Evolutionary conservation across 129 eudicot genomes (phyloP).

Genomic region (Chrysanthemum makinoi): DNA sequence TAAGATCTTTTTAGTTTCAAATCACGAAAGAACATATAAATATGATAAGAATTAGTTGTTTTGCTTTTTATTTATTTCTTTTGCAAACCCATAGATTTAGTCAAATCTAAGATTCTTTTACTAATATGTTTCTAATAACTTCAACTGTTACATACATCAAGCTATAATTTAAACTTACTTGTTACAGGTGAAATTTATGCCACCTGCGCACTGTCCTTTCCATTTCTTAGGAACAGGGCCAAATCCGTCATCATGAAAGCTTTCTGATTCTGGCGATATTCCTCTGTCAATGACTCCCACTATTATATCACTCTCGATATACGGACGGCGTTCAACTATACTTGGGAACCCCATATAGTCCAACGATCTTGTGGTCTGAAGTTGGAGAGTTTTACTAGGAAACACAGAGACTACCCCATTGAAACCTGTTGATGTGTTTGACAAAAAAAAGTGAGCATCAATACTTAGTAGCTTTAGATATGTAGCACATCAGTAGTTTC

Average conservation of each 20-base stretch:
- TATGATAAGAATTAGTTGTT: background rate
- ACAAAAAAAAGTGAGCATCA: background rate
- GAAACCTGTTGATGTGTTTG: slow-evolving; percentile 21
- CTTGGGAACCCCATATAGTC: slow-evolving; percentile 42
- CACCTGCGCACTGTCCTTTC: slow-evolving; percentile 50
- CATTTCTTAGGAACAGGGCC: slow-evolving; percentile 51
- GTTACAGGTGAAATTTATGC: slow-evolving; percentile 51
- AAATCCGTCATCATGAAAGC: slow-evolving; percentile 44
- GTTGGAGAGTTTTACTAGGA: slow-evolving; percentile 28
- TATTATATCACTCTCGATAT: slow-evolving; percentile 30
- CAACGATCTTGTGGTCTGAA: slow-evolving; percentile 64
- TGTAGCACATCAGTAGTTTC: too few relatives aligned
- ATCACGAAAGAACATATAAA: background rate
- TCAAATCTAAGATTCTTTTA: too few relatives aligned
- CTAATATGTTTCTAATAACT: too few relatives aligned
- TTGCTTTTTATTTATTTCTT: too few relatives aligned
- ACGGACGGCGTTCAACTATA: slow-evolving; percentile 8
- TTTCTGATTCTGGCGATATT: slow-evolving; percentile 51
- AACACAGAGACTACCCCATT: slow-evolving; percentile 46
- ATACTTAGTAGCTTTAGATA: too few relatives aligned
- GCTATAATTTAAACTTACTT: slow-evolving; percentile 26
- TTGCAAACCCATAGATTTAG: too few relatives aligned
- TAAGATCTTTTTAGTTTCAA: background rate
- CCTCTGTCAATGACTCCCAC: slow-evolving; percentile 50
- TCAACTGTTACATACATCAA: too few relatives aligned